Conservation (phyloP, 495 filamentous ascomycete genomes). For the Neurospora tetrasperma region DNA sequence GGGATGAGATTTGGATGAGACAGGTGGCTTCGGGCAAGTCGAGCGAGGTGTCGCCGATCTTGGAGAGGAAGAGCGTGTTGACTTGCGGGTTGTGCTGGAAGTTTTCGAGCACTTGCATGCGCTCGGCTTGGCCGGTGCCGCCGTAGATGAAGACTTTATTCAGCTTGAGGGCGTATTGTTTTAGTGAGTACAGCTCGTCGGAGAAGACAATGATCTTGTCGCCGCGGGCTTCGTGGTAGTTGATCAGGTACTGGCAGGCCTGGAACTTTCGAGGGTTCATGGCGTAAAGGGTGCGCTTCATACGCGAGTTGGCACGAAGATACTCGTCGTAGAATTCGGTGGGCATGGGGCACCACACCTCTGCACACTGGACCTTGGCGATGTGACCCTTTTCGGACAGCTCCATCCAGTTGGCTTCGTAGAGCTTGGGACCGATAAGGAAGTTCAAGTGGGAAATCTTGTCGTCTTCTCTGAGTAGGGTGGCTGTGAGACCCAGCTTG, state of each 20-base stretch:
- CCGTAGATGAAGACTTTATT: constrained; percentile 91
- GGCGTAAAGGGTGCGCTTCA: constrained; percentile 71
- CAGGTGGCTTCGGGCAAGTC: constrained; percentile 96
- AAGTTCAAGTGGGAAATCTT: constrained; percentile 98
- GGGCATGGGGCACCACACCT: constrained; percentile 99
- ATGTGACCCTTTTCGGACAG: constrained; percentile 95
- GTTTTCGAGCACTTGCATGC: constrained; percentile 83
- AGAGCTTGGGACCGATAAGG: constrained; percentile 92
- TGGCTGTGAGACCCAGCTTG: constrained; percentile 95
- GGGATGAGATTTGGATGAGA: constrained; percentile 95
- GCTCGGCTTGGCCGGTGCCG: constrained; percentile 75
- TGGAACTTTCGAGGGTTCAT: constrained; percentile 99
- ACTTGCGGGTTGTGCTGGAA: constrained; percentile 91
- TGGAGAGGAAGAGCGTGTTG: constrained; percentile 95
- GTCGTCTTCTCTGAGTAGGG: constrained; percentile 90
- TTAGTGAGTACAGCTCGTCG: constrained; percentile 92
- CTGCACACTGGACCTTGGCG: constrained; percentile 92
- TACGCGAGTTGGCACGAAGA: constrained; percentile 41
- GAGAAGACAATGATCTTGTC: constrained; percentile 99
- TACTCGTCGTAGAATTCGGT: constrained; percentile 97
- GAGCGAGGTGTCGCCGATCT: constrained; percentile 95
- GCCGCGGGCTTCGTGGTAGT: constrained; percentile 91
- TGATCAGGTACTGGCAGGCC: constrained; percentile 90
- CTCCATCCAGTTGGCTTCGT: constrained; percentile 99
- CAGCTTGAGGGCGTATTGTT: constrained; percentile 73